phyloP scores from a whole-genome alignment of 768 basidiomycete species.

The Thelephora aurantiotincta region DNA sequence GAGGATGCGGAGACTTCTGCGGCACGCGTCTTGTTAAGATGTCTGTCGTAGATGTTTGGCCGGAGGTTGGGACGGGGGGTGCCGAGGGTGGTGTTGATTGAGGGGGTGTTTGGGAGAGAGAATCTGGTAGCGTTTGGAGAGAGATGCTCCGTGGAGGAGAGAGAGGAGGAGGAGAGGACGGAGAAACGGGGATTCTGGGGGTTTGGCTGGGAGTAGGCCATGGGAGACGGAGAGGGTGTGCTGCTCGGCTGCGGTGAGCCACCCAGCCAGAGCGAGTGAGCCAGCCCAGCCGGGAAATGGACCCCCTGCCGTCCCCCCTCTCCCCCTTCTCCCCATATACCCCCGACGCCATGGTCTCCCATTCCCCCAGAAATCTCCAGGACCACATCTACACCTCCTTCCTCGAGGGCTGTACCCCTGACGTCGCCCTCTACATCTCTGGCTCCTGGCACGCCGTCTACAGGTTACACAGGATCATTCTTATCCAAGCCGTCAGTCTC shows the following conservation, averaged over 20 bases:
- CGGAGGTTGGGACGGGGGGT: constrained; percentile 28
- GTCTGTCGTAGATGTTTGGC: constrained; percentile 81
- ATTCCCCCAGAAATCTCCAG: constrained; percentile 46
- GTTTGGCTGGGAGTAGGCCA: constrained; percentile 37
- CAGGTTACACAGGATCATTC: constrained; percentile 69
- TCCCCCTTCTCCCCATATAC: constrained; percentile 10
- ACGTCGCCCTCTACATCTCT: constrained; percentile 58
- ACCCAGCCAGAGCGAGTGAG: no score
- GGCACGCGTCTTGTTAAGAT: constrained; percentile 74
- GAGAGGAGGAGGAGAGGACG: constrained; percentile 46
- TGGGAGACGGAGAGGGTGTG: constrained; percentile 13
- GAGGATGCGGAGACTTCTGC: constrained; percentile 64
- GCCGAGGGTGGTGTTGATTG: constrained; percentile 25
- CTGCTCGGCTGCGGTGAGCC: no score
- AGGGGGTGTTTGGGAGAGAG: constrained; percentile 47
- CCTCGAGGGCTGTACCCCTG: constrained; percentile 56
- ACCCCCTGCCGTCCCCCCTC: constrained; percentile 6
- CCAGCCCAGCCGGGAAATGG: neutral
- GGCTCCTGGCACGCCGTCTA: constrained; percentile 65
- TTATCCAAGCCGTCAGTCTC: constrained; percentile 68
- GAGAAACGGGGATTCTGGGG: constrained; percentile 44
- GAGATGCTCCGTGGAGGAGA: constrained; percentile 28
- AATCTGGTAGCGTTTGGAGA: constrained; percentile 49
- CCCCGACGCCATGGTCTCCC: constrained; percentile 8
- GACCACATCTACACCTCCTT: constrained; percentile 68